Evolutionary conservation across 371 early-diverging fungal species (phyloP), one percentile per base, ranked within the genome.

Genomic region (Apophysomyces sp.): DNA sequence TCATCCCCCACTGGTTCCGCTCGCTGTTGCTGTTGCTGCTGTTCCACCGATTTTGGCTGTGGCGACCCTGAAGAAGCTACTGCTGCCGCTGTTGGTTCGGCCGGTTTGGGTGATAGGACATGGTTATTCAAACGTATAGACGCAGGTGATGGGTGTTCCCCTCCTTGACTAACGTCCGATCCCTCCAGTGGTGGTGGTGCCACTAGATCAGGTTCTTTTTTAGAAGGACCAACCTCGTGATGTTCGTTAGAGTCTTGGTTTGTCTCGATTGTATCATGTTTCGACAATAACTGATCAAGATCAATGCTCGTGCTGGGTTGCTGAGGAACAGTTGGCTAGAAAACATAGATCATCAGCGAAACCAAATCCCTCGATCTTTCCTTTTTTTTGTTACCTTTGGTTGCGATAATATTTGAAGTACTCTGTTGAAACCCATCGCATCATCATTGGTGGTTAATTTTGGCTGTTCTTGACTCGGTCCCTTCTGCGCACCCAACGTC

Each of bases 321-420:
- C 52, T 13, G 34, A 24, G 29, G 52, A 18, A 49, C 49, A 16
- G 3, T 57, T 21, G 24, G 26, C 21, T 55, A n/a, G 18, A 3
- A 61, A 58, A 40, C 12, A 41, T 21, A 52, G 18, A 32, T 21
- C 27, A 12, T 26, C 9, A n/a, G 24, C 8, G 36, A 40, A 30
- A 41, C 16, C 27, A 58, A 49, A 13, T 4, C 29, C 15, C 15
- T 34, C 8, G 34, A 7, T 12, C 7, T 7, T 34, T 34, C 7
- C 7, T n/a, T 11, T n/a, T 30, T 55, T 32, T 13, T 34, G 1
- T 4, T 60, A 54, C 61, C 41, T 82, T 75, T 59, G 84, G 84
- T 62, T 84, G 85, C 30, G 85, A 78, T 9, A 87, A 69, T 16
- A 84, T 86, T 52, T 85, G 83, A 57, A 85, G 72, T 24, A 87